These are phyloP conservation scores for Helminthosporium solani DNA, from an alignment of 2,329 filamentous ascomycete genomes.

Conservation along the genomic window DNA sequence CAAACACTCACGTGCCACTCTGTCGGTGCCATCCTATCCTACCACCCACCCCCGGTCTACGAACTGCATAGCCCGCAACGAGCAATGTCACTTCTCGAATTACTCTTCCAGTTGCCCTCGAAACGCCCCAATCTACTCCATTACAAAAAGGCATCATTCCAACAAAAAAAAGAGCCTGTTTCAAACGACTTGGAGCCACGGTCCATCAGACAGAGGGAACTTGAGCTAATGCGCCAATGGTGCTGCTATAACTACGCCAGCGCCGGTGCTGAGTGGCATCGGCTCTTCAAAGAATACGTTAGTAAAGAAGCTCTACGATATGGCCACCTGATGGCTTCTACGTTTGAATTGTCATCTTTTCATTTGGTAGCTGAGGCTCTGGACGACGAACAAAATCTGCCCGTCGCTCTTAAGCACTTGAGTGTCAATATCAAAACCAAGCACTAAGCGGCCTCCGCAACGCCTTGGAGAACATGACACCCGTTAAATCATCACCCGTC, in stretches of 20 bases:
- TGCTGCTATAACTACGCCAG: slow-evolving; percentile 8
- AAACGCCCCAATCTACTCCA: neutral
- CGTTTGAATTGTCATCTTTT: slow-evolving; percentile 10
- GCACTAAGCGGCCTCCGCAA: slow-evolving; percentile 3
- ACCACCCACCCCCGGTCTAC: slow-evolving; percentile 6
- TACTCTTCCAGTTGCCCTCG: neutral
- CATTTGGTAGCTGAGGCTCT: slow-evolving; percentile 9
- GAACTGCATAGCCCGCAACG: slow-evolving; percentile 9
- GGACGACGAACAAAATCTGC: neutral
- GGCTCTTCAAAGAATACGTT: slow-evolving; percentile 11
- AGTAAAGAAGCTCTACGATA: slow-evolving; percentile 7
- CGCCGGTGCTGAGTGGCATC: slow-evolving; percentile 5
- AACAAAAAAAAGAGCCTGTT: too few species aligned
- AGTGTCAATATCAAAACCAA: slow-evolving; percentile 4
- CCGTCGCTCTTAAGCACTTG: neutral
- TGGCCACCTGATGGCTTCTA: slow-evolving; percentile 14
- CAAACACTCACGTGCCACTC: too few species aligned
- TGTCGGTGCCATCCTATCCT: too few species aligned
- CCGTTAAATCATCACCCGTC: slow-evolving; percentile 1
- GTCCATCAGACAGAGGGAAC: slow-evolving; percentile 6
- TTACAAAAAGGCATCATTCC: neutral
- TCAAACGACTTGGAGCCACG: neutral
- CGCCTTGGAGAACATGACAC: neutral
- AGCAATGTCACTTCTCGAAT: slow-evolving; percentile 8
- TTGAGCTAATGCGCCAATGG: slow-evolving; percentile 17